A percentile compares a stretch with the other conserved stretches of the same genome.
phyloP scores from a whole-genome alignment of 495 filamentous ascomycete species.

The Daldinia grandis region DNA sequence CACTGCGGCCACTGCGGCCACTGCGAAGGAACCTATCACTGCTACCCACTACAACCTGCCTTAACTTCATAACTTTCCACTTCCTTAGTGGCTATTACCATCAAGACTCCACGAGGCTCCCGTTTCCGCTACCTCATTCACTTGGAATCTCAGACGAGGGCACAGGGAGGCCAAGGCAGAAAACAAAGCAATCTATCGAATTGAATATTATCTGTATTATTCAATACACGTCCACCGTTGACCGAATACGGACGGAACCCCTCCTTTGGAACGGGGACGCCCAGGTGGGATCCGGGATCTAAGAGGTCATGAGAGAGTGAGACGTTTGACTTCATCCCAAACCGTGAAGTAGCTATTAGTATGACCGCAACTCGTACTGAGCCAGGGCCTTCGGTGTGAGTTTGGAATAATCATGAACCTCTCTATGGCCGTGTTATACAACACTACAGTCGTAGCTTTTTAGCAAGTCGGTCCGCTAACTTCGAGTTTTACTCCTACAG shows the following conservation, averaged over 20 bases:
- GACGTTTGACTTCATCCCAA: conserved; percentile 33
- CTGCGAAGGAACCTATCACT: conserved; percentile 25
- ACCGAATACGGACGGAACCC: conserved; percentile 36
- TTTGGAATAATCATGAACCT: conserved; percentile 9
- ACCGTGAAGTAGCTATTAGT: conserved; percentile 22
- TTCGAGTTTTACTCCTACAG: conserved; percentile 37
- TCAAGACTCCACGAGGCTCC: conserved; percentile 17
- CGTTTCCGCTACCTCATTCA: conserved; percentile 8
- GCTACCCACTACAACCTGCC: conserved; percentile 20
- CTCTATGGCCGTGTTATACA: neutral
- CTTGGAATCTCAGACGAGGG: neutral
- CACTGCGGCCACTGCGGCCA: conserved; percentile 2
- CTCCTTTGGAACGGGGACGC: conserved; percentile 41
- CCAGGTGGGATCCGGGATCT: conserved; percentile 25
- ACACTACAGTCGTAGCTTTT: neutral
- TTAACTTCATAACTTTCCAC: conserved; percentile 29
- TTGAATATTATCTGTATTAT: conserved; percentile 4
- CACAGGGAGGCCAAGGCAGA: neutral
- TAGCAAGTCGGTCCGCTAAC: conserved; percentile 24
- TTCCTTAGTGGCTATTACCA: conserved; percentile 27
- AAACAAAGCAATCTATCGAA: conserved; percentile 1
- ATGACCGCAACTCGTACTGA: conserved; percentile 45
- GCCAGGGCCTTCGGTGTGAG: conserved; percentile 45
- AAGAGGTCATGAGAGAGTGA: conserved; percentile 36
- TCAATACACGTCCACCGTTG: conserved; percentile 13